Conservation (phyloP, 2,329 filamentous ascomycete species). For the Stagonosporopsis chrysanthemi region DNA sequence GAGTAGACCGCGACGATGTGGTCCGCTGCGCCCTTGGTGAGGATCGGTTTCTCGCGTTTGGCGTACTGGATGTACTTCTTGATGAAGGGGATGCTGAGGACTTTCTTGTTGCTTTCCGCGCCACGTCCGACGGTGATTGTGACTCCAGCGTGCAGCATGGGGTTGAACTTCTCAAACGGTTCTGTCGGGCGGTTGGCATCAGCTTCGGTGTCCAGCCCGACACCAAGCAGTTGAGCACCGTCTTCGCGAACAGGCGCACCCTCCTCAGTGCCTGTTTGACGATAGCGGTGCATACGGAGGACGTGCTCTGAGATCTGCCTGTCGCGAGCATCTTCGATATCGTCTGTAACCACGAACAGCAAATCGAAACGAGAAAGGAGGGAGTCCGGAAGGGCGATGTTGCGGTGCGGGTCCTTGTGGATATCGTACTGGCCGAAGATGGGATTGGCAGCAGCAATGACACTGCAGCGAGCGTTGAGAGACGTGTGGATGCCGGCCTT, state of each 20-base stretch:
- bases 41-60: slow-evolving; percentile 86
- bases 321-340: slow-evolving; percentile 94
- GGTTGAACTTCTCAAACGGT: slow-evolving; percentile 92
- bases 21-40: slow-evolving; percentile 90
- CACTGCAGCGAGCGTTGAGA: slow-evolving; percentile 93
- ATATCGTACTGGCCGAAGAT: slow-evolving; percentile 98
- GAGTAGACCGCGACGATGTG: slow-evolving; percentile 93
- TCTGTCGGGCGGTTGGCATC: slow-evolving; percentile 80
- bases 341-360: slow-evolving; percentile 95
- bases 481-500: slow-evolving; percentile 99
- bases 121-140: slow-evolving; percentile 77
- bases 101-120: slow-evolving; percentile 78
- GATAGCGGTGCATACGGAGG: slow-evolving; percentile 94
- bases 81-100: slow-evolving; percentile 95
- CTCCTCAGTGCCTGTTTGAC: slow-evolving; percentile 90
- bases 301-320: slow-evolving; percentile 95
- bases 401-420: slow-evolving; percentile 98
- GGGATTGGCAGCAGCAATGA: slow-evolving; percentile 94
- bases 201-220: slow-evolving; percentile 80
- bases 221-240: slow-evolving; percentile 80
- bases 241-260: slow-evolving; percentile 93
- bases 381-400: slow-evolving; percentile 96
- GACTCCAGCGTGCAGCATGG: slow-evolving; percentile 93
- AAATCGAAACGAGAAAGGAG: slow-evolving; percentile 98
- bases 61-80: slow-evolving; percentile 99